Percentiles rank a stretch among this genome's conserved stretches.
phyloP scores from a whole-genome alignment of 495 filamentous ascomycete genomes.

The Aspergillus egyptiacus region DNA sequence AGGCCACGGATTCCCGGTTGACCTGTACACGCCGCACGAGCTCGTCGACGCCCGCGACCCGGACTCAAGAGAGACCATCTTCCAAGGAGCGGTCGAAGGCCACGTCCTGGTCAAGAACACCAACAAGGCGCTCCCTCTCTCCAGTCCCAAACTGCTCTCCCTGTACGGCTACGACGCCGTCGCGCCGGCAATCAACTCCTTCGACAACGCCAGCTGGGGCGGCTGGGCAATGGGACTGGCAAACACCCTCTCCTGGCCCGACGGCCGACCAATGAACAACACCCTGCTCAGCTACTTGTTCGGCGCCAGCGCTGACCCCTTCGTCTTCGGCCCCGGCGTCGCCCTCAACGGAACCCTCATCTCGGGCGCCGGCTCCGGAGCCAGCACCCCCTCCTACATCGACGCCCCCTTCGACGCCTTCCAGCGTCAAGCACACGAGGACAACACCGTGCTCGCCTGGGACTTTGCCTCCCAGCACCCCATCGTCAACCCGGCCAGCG shows the following conservation, averaged over 20 bases:
- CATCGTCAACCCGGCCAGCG: slow-evolving; percentile 36
- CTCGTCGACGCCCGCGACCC: slow-evolving; percentile 20
- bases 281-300: too few relatives aligned
- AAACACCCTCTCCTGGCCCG: neutral
- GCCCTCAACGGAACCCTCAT: slow-evolving; percentile 57
- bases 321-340: slow-evolving; percentile 44
- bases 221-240: neutral
- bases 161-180: slow-evolving; percentile 63
- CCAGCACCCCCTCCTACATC: slow-evolving; percentile 53
- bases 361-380: slow-evolving; percentile 58
- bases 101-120: slow-evolving; percentile 75
- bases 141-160: slow-evolving; percentile 47
- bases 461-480: slow-evolving; percentile 39
- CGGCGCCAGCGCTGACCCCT: slow-evolving; percentile 43
- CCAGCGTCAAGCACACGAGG: slow-evolving; percentile 39
- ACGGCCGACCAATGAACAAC: neutral
- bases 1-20: slow-evolving; percentile 40
- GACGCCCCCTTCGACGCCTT: slow-evolving; percentile 52
- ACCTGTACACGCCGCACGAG: neutral
- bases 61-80: slow-evolving; percentile 44
- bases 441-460: slow-evolving; percentile 43
- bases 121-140: slow-evolving; percentile 56
- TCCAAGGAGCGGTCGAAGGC: slow-evolving; percentile 53
- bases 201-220: neutral
- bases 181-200: neutral